A percentile compares a stretch with the other conserved stretches of the same genome.
Conservation (phyloP, 2,329 filamentous ascomycete species). For the Aspergillus intermedius region DNA sequence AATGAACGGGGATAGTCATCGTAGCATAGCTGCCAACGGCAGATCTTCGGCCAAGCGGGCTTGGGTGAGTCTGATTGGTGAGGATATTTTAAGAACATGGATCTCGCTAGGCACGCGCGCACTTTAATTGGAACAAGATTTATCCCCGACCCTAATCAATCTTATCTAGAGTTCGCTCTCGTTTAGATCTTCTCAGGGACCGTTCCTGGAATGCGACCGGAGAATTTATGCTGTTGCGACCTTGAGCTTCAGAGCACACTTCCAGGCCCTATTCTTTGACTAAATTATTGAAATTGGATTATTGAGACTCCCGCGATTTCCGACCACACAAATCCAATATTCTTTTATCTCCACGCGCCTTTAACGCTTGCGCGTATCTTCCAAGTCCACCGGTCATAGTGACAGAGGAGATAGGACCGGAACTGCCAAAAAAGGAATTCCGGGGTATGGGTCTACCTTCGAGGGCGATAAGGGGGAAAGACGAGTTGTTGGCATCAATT, state of each 20-base stretch:
- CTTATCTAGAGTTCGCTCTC: slow-evolving; percentile 1
- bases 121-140: not conserved
- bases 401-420: not conserved
- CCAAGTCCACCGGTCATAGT: not conserved
- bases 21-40: too few relatives aligned
- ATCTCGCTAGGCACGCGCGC: not conserved
- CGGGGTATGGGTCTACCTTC: not conserved
- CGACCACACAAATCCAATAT: not conserved
- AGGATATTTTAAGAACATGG: not conserved
- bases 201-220: not conserved
- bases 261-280: not conserved
- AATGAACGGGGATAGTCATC: too few relatives aligned
- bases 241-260: not conserved
- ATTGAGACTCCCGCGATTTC: not conserved
- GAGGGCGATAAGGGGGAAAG: not conserved
- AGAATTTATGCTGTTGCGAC: not conserved
- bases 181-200: not conserved
- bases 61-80: not conserved
- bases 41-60: too few relatives aligned
- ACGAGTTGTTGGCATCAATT: not conserved
- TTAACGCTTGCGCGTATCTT: not conserved
- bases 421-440: not conserved
- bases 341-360: not conserved
- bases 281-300: not conserved
- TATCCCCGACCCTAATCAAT: not conserved